Percentiles rank a stretch among this genome's conserved stretches.
These are phyloP conservation scores for Singerocomus inundabilis DNA, from an alignment of 1,284 basidiomycete genomes.

Conservation along the genomic window DNA sequence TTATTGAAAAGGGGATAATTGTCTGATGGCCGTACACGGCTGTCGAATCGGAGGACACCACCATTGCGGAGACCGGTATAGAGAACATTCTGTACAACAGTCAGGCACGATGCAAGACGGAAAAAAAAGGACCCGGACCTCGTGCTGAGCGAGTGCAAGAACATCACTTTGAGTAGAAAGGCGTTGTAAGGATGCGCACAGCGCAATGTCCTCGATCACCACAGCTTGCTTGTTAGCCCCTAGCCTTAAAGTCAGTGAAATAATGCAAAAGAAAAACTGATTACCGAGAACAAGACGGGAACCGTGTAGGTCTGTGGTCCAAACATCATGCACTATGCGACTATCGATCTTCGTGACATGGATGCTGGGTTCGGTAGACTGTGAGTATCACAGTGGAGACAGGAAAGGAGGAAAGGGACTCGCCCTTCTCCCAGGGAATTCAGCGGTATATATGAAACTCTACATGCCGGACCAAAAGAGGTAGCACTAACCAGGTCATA, in stretches of 20 bases:
- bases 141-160: conserved; percentile 50
- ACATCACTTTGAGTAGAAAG: conserved; percentile 60
- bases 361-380: conserved; percentile 30
- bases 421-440: conserved; percentile 18
- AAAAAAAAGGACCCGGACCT: conserved; percentile 36
- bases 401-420: background rate
- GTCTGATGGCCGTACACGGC: conserved; percentile 40
- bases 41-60: conserved; percentile 57
- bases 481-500: conserved; percentile 26
- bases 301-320: conserved; percentile 50
- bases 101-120: background rate
- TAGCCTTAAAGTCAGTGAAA: conserved; percentile 25
- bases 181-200: conserved; percentile 28
- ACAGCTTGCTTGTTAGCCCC: conserved; percentile 53
- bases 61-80: conserved; percentile 67
- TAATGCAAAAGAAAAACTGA: background rate
- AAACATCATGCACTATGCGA: conserved; percentile 50
- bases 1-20: conserved; percentile 43
- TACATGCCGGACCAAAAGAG: conserved; percentile 34
- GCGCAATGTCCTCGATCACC: conserved; percentile 50
- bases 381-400: conserved; percentile 24
- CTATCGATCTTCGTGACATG: conserved; percentile 18
- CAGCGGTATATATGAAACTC: conserved; percentile 26
- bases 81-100: conserved; percentile 45
- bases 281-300: conserved; percentile 55